Evolutionary conservation across 768 basidiomycete species (phyloP).

Genomic region (Leccinum broughii): DNA sequence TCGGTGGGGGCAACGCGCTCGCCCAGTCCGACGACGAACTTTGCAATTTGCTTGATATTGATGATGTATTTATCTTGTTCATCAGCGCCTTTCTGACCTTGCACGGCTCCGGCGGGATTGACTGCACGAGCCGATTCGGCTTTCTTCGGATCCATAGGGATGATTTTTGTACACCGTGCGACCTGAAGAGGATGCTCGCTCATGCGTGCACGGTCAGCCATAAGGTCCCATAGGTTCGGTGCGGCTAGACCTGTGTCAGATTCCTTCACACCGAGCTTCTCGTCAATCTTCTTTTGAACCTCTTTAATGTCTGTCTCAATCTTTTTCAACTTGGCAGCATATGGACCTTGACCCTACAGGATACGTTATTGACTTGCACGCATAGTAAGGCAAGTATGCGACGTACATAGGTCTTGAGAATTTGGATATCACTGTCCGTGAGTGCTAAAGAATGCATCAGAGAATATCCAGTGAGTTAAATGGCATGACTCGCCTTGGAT

Average conservation of each 20-base stretch:
- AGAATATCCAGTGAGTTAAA: neutral
- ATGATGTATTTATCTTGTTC: constrained; percentile 99
- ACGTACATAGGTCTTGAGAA: constrained; percentile 94
- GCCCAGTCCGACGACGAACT: constrained; percentile 96
- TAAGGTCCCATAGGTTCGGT: constrained; percentile 96
- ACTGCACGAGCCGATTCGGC: constrained; percentile 79
- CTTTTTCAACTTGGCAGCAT: constrained; percentile 84
- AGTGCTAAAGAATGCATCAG: constrained; percentile 56
- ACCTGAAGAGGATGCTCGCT: constrained; percentile 93
- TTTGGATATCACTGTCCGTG: constrained; percentile 98
- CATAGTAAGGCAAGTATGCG: neutral
- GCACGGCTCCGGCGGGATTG: constrained; percentile 72
- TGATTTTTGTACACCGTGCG: constrained; percentile 98
- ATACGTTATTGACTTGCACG: constrained; percentile 1
- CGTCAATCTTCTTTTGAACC: constrained; percentile 95
- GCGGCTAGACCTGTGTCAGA: constrained; percentile 96
- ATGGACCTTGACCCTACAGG: constrained; percentile 94
- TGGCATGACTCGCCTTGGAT: constrained; percentile 65
- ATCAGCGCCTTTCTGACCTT: constrained; percentile 95
- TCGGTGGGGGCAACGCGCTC: constrained; percentile 97
- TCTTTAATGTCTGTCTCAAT: constrained; percentile 93
- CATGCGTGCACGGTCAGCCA: constrained; percentile 91
- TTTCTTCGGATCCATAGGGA: constrained; percentile 73
- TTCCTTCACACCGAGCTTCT: constrained; percentile 98
- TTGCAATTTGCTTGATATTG: constrained; percentile 99